Base-by-base conservation (phyloP, 805 yeast genomes). In the Grigorovia yakushimaensis region DNA sequence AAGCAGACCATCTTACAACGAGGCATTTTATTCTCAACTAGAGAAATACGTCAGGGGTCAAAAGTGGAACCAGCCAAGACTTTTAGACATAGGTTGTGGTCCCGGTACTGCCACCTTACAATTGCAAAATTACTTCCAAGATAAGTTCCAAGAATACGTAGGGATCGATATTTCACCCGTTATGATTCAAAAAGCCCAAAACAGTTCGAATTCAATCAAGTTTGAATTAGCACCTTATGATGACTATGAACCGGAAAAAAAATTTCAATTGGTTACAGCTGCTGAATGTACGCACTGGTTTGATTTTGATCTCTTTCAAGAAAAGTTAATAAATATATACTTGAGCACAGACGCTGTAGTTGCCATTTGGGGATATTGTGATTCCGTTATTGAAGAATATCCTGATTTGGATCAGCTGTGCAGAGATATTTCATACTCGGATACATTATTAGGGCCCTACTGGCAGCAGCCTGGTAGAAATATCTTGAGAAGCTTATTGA, bases 251-350 rank as follows among this genome's bases (percentile, higher is more conserved):
- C 3, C 37, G 17, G 49, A 53, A 30, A 38, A 19, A 6, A 47
- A 49, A 20, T 47, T 77, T 7, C 94, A 84, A 59, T 50, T 87
- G 55, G 69, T 87, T 13, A 75, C 88, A 2, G 84, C 82, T n/a
- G 95, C 89, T 0, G 88, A 88, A 60, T 83, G 88, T 49, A 78
- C 76, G n/a, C 96, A 88, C 64, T 88, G 96, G 95, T 76, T 86
- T 48, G 73, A 82, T 47, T 81, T 77, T 49, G 66, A 68, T 0
- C 53, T 54, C 24, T 82, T 81, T 59, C 79, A 78, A 59, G 55
- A 62, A 5, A 78, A 76, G 49, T 70, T 76, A 1, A 64, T 68
- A 19, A 56, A 77, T 5, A 66, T 78, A 13, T 68, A 87, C 49
- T 74, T 73, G 45, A 73, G 77, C 1, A 70, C 72, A 19, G 70